Evolutionary conservation across 2,329 filamentous ascomycete genomes (phyloP).

Genomic region (Elsinoe batatas): DNA sequence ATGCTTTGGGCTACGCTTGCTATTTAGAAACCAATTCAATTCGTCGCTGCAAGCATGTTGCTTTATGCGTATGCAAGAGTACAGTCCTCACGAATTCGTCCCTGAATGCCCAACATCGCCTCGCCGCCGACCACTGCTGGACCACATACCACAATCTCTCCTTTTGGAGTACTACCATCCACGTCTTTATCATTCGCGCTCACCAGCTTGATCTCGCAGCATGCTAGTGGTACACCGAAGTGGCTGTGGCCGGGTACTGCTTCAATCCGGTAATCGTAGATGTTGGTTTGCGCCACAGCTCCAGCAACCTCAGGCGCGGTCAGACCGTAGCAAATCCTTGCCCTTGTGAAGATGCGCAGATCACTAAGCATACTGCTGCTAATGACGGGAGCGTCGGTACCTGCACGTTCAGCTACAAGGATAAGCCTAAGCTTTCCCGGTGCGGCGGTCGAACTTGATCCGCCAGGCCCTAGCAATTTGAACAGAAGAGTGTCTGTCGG

Average conservation of each 20-base stretch:
- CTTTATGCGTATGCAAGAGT: conserved; percentile 44
- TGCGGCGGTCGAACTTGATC: conserved; percentile 48
- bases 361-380: conserved; percentile 65
- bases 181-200: conserved; percentile 53
- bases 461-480: conserved; percentile 47
- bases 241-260: conserved; percentile 42
- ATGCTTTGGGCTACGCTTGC: not conserved
- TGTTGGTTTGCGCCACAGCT: conserved; percentile 73
- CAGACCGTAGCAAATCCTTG: conserved; percentile 76
- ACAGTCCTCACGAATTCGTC: conserved; percentile 59
- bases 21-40: not conserved
- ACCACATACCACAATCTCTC: conserved; percentile 57
- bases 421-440: conserved; percentile 72
- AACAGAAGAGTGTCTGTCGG: conserved; percentile 55
- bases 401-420: conserved; percentile 65
- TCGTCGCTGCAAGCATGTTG: not conserved
- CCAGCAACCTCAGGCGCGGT: conserved; percentile 77
- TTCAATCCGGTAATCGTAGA: conserved; percentile 70
- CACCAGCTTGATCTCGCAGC: conserved; percentile 65
- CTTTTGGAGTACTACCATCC: conserved; percentile 45
- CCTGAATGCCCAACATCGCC: conserved; percentile 53
- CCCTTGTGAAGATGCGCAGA: conserved; percentile 68
- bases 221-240: conserved; percentile 74
- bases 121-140: conserved; percentile 63
- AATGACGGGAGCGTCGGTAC: conserved; percentile 51